These are phyloP conservation scores for Mrakia blollopis DNA, from an alignment of 768 basidiomycete species.

Conservation along the genomic window DNA sequence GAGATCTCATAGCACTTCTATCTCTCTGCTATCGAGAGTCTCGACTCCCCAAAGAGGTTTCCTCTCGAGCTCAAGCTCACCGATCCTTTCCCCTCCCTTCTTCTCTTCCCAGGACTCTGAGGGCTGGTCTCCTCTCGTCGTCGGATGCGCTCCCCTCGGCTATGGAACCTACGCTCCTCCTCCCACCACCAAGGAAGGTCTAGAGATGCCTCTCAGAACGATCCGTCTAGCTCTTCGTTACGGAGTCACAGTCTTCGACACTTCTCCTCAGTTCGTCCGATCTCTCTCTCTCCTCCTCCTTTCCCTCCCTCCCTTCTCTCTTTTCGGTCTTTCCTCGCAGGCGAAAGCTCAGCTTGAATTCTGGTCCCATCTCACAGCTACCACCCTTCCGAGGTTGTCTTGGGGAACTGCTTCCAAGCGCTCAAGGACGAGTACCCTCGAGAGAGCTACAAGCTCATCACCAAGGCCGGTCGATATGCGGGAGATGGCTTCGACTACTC, in stretches of 20 bases:
- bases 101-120: not conserved
- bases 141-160: conserved; percentile 44
- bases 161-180: conserved; percentile 40
- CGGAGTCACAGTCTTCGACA: conserved; percentile 45
- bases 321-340: not conserved
- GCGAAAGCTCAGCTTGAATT: not conserved
- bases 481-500: conserved; percentile 36
- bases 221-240: conserved; percentile 41
- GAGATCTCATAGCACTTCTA: too few relatives aligned
- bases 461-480: conserved; percentile 45
- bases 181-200: conserved; percentile 32
- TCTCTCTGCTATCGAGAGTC: too few relatives aligned
- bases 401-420: conserved; percentile 39
- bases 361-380: conserved; percentile 34
- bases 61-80: too few relatives aligned
- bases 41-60: too few relatives aligned
- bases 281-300: not conserved
- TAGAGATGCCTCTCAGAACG: conserved; percentile 39
- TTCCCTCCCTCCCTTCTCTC: not conserved
- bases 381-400: conserved; percentile 45
- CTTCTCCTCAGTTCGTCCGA: conserved; percentile 33
- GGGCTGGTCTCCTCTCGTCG: conserved; percentile 37
- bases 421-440: conserved; percentile 39
- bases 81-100: too few relatives aligned
- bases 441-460: conserved; percentile 42